These are phyloP conservation scores for Knoxia roxburghii DNA, from an alignment of 257 asterid species.

Conservation along the genomic window DNA sequence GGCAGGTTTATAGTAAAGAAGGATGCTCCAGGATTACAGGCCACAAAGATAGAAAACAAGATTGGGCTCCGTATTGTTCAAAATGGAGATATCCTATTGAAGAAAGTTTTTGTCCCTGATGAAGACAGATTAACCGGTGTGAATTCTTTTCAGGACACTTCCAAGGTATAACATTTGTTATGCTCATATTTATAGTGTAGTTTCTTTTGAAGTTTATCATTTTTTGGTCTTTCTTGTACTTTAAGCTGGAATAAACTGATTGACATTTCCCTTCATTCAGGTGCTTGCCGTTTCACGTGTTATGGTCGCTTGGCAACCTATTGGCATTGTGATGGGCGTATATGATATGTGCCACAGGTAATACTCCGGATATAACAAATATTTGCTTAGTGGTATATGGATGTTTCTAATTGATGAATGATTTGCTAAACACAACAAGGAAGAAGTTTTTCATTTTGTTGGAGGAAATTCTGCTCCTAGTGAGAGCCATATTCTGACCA, in stretches of 20 bases:
- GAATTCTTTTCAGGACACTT: conserved; percentile 86
- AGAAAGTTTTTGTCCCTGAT: conserved; percentile 79
- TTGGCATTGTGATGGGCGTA: conserved; percentile 96
- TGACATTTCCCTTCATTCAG: conserved; percentile 35
- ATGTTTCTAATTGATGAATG: background rate
- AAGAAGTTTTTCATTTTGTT: background rate
- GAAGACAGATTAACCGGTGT: conserved; percentile 91
- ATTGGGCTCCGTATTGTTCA: conserved; percentile 90
- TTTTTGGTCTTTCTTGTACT: background rate
- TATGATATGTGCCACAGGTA: conserved; percentile 98
- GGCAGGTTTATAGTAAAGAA: conserved; percentile 76
- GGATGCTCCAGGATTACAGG: conserved; percentile 81
- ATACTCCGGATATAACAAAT: background rate
- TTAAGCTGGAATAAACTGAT: background rate
- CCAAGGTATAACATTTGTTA: conserved; percentile 43
- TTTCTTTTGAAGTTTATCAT: background rate
- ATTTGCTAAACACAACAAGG: background rate
- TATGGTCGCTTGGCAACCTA: conserved; percentile 94
- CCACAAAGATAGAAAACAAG: conserved; percentile 88
- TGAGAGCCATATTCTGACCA: background rate
- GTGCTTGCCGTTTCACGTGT: conserved; percentile 95
- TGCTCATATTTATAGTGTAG: background rate
- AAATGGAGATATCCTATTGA: conserved; percentile 82
- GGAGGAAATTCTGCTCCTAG: background rate
- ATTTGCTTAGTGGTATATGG: background rate